Base-by-base conservation (phyloP, 257 asterid genomes). In the Rubia yunnanensis region DNA sequence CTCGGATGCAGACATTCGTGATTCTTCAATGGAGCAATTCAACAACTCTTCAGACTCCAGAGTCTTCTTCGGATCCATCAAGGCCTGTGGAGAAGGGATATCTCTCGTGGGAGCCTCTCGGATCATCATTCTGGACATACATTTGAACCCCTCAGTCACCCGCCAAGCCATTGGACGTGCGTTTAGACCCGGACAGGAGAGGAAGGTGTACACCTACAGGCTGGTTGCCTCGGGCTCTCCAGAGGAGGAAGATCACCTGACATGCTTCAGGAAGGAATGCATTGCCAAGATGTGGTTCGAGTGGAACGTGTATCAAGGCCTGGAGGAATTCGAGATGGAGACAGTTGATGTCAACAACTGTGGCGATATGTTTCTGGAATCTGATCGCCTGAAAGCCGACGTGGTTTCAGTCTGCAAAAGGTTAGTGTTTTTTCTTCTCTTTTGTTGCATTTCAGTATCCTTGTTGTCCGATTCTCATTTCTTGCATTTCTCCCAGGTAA, bases 61-160 rank as follows among this genome's bases (percentile, higher is more conserved):
- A n/a, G 98, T 92, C 20, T 87, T 92, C 69, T 89, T 92, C 59
- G 98, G 98, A 60, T 88, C 98, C 0, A 92, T 92, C 26, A 89
- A 55, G 75, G 96, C 98, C 4, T 92, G 98, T 63, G 96, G 96
- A 17, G 98, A 92, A 79, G 98, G 94, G 26, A 85, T 89, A 68
- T 87, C 95, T 26, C 84, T 89, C 1, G 91, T 87, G 31, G 95
- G 95, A 41, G 95, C 96, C 6, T 89, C 96, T 0, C 84, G 95
- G 10, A 74, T 89, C 26, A 80, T 89, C 1, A 71, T 89, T 58
- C 48, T 89, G 71, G 96, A 89, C n/a, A 78, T 85, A 22, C 96
- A 84, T 65, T 53, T 87, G 36, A 89, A 87, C 77, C 95, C 97
- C 0, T 89, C 94, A 0, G 84, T 87, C 0, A 89, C 92, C 35